Conservation (phyloP, 2,329 filamentous ascomycete genomes). For the Scorias spongiosa region DNA sequence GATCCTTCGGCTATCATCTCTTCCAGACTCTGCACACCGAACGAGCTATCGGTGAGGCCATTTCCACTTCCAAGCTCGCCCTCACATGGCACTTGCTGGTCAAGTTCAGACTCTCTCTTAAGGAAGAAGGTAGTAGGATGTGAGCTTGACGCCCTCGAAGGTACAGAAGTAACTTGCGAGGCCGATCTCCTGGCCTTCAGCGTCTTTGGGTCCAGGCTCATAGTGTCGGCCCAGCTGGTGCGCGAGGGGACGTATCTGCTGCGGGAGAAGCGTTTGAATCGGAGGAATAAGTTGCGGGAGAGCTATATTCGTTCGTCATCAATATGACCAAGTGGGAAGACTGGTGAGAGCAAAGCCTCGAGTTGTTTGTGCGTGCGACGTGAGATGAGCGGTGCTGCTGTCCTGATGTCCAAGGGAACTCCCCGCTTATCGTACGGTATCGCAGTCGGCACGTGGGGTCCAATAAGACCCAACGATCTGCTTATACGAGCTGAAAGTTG, state of each 20-base stretch:
- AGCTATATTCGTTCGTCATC: too few relatives aligned
- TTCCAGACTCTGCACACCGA: slow-evolving; percentile 42
- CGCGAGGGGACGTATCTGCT: background rate
- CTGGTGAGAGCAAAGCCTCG: too few relatives aligned
- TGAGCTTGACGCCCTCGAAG: slow-evolving; percentile 16
- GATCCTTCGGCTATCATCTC: slow-evolving; percentile 34
- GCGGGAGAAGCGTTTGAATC: too few relatives aligned
- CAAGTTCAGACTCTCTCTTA: slow-evolving; percentile 36
- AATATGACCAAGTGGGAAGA: too few relatives aligned
- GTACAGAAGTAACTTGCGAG: slow-evolving; percentile 2
- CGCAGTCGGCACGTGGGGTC: too few relatives aligned
- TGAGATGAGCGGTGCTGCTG: too few relatives aligned
- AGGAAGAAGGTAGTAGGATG: slow-evolving; percentile 46
- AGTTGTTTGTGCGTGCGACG: too few relatives aligned
- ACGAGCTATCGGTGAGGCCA: slow-evolving; percentile 29
- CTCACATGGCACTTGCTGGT: slow-evolving; percentile 11
- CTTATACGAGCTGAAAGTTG: too few relatives aligned
- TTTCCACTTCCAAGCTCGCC: background rate
- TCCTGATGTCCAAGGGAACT: too few relatives aligned
- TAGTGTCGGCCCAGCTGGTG: background rate
- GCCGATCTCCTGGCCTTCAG: slow-evolving; percentile 10
- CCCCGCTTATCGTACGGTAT: too few relatives aligned
- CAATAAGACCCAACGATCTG: too few relatives aligned
- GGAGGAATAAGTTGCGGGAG: too few relatives aligned
- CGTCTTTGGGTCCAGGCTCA: slow-evolving; percentile 4